These are phyloP conservation scores for Sonneratia alba DNA, from an alignment of 345 rosid species.

Conservation along the genomic window DNA sequence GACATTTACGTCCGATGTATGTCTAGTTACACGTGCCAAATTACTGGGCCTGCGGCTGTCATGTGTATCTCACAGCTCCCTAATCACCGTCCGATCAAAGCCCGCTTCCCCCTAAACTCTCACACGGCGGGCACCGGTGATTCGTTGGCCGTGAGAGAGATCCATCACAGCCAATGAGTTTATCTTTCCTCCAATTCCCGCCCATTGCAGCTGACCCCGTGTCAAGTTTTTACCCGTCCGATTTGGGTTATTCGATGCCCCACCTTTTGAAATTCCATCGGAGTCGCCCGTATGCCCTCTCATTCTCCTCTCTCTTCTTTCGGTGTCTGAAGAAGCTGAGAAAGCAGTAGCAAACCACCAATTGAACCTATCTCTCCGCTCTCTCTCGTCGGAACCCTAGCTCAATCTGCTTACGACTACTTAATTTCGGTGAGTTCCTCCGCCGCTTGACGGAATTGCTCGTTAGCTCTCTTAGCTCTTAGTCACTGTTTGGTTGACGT, in stretches of 20 bases:
- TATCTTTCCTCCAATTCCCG: background rate
- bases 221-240: conserved; percentile 16
- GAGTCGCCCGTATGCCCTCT: conserved; percentile 25
- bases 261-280: conserved; percentile 17
- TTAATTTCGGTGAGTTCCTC: conserved; percentile 42
- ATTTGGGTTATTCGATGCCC: conserved; percentile 17
- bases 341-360: background rate
- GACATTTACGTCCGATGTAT: background rate
- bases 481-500: conserved; percentile 2
- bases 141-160: background rate
- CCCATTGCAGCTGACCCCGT: conserved; percentile 17
- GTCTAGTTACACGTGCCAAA: background rate
- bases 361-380: background rate
- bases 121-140: background rate
- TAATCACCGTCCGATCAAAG: background rate
- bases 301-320: conserved; percentile 3
- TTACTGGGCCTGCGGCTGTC: background rate
- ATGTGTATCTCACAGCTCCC: background rate
- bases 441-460: conserved; percentile 3
- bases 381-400: conserved; percentile 29
- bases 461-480: background rate
- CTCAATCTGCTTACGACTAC: conserved; percentile 30
- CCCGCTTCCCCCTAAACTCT: no score
- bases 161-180: background rate
- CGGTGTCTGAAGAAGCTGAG: background rate